Evolutionary conservation across 1,284 basidiomycete species (phyloP).

Genomic region (Coniferiporia weirii): DNA sequence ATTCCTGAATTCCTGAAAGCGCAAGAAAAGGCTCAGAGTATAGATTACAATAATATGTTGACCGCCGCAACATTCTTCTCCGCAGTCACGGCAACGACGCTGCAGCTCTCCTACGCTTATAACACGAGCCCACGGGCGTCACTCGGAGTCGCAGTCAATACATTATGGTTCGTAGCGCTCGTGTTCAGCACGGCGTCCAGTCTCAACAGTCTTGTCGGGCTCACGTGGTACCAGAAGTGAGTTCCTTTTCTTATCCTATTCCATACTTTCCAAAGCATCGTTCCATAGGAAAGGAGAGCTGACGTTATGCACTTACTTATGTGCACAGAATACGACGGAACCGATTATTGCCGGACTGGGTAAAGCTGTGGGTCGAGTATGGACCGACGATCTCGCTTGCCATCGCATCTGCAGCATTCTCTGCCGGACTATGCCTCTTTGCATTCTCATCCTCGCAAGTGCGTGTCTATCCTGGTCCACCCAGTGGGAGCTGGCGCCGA

Average conservation of each 20-base stretch:
- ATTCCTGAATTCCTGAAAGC: not conserved
- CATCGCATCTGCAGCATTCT: not conserved
- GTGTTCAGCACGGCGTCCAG: slow-evolving; percentile 25
- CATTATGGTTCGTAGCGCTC: slow-evolving; percentile 24
- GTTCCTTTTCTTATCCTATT: no score
- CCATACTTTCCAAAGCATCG: no score
- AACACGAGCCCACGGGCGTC: not conserved
- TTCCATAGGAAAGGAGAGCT: no score
- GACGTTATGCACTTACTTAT: no score
- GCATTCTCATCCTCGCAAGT: not conserved
- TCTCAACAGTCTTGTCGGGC: slow-evolving; percentile 22
- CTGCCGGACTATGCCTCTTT: not conserved
- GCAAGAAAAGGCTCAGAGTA: not conserved
- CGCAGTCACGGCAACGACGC: slow-evolving; percentile 22
- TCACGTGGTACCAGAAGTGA: not conserved
- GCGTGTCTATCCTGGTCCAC: no score
- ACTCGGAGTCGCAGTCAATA: slow-evolving; percentile 19
- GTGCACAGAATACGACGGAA: not conserved
- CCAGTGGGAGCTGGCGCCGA: no score
- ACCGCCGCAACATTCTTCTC: slow-evolving; percentile 27
- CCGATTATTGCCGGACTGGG: not conserved
- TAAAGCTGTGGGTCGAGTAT: not conserved
- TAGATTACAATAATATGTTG: slow-evolving; percentile 23
- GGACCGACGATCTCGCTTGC: not conserved
- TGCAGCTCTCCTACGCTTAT: slow-evolving; percentile 17